Base-by-base conservation (phyloP, 352 stramenopile species). In the Pythium sp. region DNA sequence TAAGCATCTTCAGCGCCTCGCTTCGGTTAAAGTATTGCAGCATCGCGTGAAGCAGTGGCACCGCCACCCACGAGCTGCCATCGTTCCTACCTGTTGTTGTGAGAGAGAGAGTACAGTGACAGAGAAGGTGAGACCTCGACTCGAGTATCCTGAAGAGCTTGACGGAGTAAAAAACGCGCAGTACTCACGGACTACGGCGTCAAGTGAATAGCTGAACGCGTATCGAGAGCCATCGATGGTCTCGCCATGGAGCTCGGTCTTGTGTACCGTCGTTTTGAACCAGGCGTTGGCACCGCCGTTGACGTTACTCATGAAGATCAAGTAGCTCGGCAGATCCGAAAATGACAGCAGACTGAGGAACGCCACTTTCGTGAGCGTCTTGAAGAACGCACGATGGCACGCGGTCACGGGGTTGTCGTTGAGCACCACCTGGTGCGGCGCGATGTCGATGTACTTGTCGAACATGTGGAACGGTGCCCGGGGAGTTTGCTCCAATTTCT, bases 301-400 rank as follows among this genome's bases (percentile, higher is more conserved):
- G 18, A 71, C 51, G 46, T 81, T 78, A 54, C 72, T 67, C 74
- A 81, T 81, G 59, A 73, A 81, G 0, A 78, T 32, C 24, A 77
- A 59, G 58, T 78, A 76, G 36, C 62, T 70, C 5, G 72, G 66
- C 18, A 67, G 58, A 26, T 71, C 63, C 2, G 74, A 75, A 11
- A 26, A 20, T 0, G 69, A 56, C 3, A 81, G 53, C 0, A 81
- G 8, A 34, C 65, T 78, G 18, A 81, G 64, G 63, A 70, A 81
- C 28, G 68, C 38, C 51, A 81, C 53, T 56, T 81, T 81, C 34
- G 57, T 66, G 4, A 81, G 32, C 3, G 72, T 68, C 57, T 78
- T 78, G 72, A 75, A 81, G 53, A 81, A 78, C 7, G 72, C 74
- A n/a, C 74, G 72, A 43, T 81, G 74, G 32, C 74, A 81, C 12